These are phyloP conservation scores for Sarocladiaceae sp. DNA, from an alignment of 2,329 filamentous ascomycete species.

Conservation along the genomic window DNA sequence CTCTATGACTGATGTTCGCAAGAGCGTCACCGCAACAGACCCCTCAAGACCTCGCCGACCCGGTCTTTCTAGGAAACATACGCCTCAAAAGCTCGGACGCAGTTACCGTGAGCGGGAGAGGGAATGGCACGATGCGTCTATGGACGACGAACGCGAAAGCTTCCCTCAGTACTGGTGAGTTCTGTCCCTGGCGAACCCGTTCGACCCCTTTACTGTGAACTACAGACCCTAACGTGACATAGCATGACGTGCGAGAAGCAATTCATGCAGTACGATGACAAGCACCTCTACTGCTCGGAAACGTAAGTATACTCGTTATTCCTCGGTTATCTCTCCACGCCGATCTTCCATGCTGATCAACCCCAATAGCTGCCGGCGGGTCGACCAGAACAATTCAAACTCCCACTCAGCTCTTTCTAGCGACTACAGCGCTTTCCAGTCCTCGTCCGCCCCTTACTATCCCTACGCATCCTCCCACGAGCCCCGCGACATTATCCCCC, in stretches of 20 bases:
- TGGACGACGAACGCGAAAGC: conserved; percentile 54
- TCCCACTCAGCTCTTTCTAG: conserved; percentile 22
- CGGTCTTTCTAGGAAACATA: conserved; percentile 37
- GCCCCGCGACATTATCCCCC: conserved; percentile 56
- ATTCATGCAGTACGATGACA: conserved; percentile 52
- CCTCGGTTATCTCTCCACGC: not conserved
- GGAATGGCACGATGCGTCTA: conserved; percentile 41
- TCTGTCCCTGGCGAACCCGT: conserved; percentile 3
- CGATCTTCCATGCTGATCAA: conserved; percentile 15
- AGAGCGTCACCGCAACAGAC: conserved; percentile 39
- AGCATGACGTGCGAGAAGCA: conserved; percentile 65
- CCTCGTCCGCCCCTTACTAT: conserved; percentile 26
- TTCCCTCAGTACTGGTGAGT: conserved; percentile 62
- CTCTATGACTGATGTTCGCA: conserved; percentile 50
- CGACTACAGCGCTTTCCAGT: conserved; percentile 19
- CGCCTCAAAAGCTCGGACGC: conserved; percentile 44
- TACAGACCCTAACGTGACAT: too few species aligned
- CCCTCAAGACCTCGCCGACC: conserved; percentile 42
- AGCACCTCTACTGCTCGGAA: conserved; percentile 57
- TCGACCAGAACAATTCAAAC: conserved; percentile 38
- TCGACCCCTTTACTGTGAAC: conserved; percentile 9
- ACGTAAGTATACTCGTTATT: conserved; percentile 36
- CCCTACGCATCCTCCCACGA: conserved; percentile 43
- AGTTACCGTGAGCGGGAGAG: conserved; percentile 44
- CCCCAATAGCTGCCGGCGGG: conserved; percentile 42